Evolutionary conservation across 2,329 filamentous ascomycete species (phyloP), one percentile per base, ranked within the genome.

Genomic region (Rhynchosporium secalis): DNA sequence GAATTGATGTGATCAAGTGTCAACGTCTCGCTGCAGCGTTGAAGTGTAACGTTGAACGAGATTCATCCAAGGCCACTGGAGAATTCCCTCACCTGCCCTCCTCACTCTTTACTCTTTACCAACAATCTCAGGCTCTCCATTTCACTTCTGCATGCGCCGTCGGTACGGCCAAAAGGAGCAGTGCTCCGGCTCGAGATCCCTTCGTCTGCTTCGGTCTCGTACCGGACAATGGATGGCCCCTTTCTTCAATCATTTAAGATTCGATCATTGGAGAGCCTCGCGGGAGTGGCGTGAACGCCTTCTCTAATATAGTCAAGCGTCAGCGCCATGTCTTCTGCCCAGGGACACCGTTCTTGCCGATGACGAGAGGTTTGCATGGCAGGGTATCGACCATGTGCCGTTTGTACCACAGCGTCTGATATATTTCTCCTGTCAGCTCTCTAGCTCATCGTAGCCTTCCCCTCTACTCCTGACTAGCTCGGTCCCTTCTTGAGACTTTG

Each of bases 341-440:
- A 58, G 56, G 31, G 46, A 31, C 46, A 13, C 56, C 2, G 20
- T 38, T 47, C 29, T 41, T n/a, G n/a, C 29, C 45, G n/a, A 58
- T 58, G 56, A 49, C 45, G 56, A 36, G 40, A 10, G 26, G 2
- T 58, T n/a, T 28, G 56, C 56, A 49, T 40, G 31, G 56, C 43
- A 36, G 38, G 43, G 40, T 28, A 45, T 45, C 38, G 9, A 20
- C 28, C 8, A 45, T n/a, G n/a, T 26, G 33, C 33, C 15, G n/a
- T 26, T 9, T 26, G 31, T 3, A 52, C 20, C 26, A 31, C 52
- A 56, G 12, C 38, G 29, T 52, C 31, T 33, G 6, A 45, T 43
- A 56, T 45, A 43, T 56, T 20, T 20, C 40, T 20, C 15, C 20
- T 40, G 36, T 31, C 12, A 56, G 38, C 29, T 15, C 38, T 45